These are phyloP conservation scores for Candida vaughaniae DNA, from an alignment of 805 yeast species.

Conservation along the genomic window DNA sequence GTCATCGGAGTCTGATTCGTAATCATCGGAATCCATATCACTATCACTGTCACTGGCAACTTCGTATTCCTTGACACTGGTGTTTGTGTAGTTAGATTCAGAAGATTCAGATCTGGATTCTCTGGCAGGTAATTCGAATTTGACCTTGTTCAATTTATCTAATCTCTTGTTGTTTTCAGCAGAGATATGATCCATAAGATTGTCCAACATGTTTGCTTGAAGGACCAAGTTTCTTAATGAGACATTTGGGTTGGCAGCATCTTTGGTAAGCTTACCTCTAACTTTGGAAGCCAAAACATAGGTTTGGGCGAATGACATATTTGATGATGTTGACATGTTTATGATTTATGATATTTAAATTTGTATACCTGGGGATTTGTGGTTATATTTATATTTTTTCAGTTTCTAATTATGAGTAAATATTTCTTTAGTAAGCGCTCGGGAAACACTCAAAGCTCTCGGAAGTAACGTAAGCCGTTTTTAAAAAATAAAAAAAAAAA, in stretches of 20 bases:
- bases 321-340: conserved; percentile 1
- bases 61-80: conserved; percentile 40
- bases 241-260: conserved; percentile 58
- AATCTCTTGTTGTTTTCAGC: conserved; percentile 28
- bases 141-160: conserved; percentile 13
- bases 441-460: not conserved
- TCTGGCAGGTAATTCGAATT: conserved; percentile 11
- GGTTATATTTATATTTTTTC: conserved; percentile 8
- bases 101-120: conserved; percentile 10
- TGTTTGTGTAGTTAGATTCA: conserved; percentile 16
- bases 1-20: conserved; percentile 19
- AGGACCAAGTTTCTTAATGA: conserved; percentile 58
- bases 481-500: not conserved
- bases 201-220: conserved; percentile 71
- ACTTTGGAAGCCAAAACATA: conserved; percentile 65
- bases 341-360: not conserved
- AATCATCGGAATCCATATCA: conserved; percentile 26
- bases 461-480: not conserved
- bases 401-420: not conserved
- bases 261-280: conserved; percentile 59
- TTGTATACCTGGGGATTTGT: conserved; percentile 2
- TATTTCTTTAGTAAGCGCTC: not conserved
- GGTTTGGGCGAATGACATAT: conserved; percentile 47
- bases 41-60: conserved; percentile 29
- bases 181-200: conserved; percentile 53